Evolutionary conservation across 257 asterid genomes (phyloP).

Genomic region (Solanum chiquidenum): DNA sequence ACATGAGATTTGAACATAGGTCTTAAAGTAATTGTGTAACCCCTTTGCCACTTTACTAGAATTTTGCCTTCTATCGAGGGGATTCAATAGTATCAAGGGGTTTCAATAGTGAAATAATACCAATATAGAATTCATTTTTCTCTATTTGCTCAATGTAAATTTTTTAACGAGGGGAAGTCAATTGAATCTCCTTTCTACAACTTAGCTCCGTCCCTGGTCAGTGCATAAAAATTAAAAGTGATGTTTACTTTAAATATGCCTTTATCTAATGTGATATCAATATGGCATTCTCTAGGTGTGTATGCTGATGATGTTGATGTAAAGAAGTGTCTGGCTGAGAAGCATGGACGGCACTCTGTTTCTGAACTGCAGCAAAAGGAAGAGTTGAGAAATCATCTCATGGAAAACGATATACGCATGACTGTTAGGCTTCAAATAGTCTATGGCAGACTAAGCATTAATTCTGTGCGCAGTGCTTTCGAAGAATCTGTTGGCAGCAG

Average conservation of each 20-base stretch:
- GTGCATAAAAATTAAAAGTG: background rate
- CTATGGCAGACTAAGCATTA: conserved; percentile 68
- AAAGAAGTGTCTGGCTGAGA: conserved; percentile 42
- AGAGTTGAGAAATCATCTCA: conserved; percentile 37
- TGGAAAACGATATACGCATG: conserved; percentile 31
- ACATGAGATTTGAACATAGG: background rate
- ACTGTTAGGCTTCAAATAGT: conserved; percentile 74
- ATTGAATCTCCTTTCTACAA: background rate
- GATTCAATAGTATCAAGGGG: background rate
- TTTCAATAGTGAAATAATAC: background rate
- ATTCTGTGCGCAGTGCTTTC: conserved; percentile 66
- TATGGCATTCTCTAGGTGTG: conserved; percentile 35
- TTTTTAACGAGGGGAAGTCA: background rate
- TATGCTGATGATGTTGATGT: conserved; percentile 73
- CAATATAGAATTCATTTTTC: background rate
- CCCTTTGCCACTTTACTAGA: background rate
- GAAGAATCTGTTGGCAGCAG: conserved; percentile 78
- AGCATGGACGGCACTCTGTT: conserved; percentile 28
- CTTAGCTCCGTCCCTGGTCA: background rate
- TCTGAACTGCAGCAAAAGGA: conserved; percentile 39
- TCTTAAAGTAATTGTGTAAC: background rate
- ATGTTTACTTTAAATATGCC: background rate
- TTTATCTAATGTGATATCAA: background rate
- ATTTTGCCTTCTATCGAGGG: background rate
- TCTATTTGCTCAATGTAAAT: background rate